A percentile compares a stretch with the other conserved stretches of the same genome.
phyloP scores from a whole-genome alignment of 2,329 filamentous ascomycete species.

The Diaporthe sp. region DNA sequence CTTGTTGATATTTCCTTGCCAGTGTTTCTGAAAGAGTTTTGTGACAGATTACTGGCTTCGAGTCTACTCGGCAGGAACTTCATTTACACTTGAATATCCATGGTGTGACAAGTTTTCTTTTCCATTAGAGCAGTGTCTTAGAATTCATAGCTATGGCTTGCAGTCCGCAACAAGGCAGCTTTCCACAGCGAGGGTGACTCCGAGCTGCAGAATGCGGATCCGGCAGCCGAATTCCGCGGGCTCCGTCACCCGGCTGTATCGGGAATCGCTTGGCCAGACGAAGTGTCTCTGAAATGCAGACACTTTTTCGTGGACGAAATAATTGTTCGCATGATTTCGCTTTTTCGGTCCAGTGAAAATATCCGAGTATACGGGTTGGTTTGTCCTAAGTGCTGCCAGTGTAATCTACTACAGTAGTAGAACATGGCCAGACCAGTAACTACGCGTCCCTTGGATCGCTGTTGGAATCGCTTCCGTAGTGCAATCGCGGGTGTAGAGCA shows the following conservation, averaged over 20 bases:
- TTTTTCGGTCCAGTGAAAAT: no score
- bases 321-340: no score
- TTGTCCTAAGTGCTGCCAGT: no score
- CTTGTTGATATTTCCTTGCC: background rate
- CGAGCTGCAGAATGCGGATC: background rate
- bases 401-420: no score
- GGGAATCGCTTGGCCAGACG: background rate
- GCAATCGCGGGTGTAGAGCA: no score
- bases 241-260: background rate
- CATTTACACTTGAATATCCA: background rate
- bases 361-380: no score
- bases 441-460: no score
- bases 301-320: no score
- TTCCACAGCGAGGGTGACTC: background rate
- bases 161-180: background rate
- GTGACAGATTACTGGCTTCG: background rate
- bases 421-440: no score
- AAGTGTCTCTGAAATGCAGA: background rate
- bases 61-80: background rate
- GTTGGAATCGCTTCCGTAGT: no score
- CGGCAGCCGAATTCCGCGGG: conserved; percentile 1
- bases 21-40: background rate
- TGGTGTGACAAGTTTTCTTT: background rate
- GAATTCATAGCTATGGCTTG: background rate
- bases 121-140: background rate